Conservation (phyloP, 768 basidiomycete species). For the Zangia roseola region DNA sequence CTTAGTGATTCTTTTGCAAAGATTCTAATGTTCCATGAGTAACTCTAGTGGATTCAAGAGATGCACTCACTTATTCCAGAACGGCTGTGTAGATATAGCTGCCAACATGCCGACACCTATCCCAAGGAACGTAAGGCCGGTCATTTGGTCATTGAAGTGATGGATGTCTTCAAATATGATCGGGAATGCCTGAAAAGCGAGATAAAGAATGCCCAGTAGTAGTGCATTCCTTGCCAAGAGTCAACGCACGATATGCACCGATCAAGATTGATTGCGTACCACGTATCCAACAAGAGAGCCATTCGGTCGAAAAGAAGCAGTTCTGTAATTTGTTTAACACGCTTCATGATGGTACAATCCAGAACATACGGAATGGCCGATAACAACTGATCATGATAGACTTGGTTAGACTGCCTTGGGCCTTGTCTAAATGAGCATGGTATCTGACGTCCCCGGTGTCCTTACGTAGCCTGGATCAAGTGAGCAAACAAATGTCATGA, state of each 20-base stretch:
- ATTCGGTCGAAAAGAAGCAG: conserved; percentile 68
- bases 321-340: conserved; percentile 36
- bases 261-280: conserved; percentile 41
- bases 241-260: neutral
- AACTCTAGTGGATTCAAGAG: neutral
- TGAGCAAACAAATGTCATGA: conserved; percentile 1
- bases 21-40: conserved; percentile 28
- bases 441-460: conserved; percentile 51
- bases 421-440: conserved; percentile 59
- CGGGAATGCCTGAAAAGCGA: conserved; percentile 58
- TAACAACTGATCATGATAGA: conserved; percentile 61
- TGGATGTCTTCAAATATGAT: conserved; percentile 48
- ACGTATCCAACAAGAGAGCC: conserved; percentile 68
- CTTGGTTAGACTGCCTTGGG: conserved; percentile 40
- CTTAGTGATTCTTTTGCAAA: conserved; percentile 37
- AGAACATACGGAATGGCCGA: conserved; percentile 65
- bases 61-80: conserved; percentile 40
- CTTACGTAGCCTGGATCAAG: conserved; percentile 43
- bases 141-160: conserved; percentile 52
- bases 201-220: conserved; percentile 45
- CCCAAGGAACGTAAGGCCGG: conserved; percentile 49
- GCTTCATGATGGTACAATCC: no score
- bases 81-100: conserved; percentile 39
- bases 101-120: conserved; percentile 48
- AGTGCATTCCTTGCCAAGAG: conserved; percentile 34